phyloP scores from a whole-genome alignment of 768 basidiomycete species.

The Termitomyces sp. region DNA sequence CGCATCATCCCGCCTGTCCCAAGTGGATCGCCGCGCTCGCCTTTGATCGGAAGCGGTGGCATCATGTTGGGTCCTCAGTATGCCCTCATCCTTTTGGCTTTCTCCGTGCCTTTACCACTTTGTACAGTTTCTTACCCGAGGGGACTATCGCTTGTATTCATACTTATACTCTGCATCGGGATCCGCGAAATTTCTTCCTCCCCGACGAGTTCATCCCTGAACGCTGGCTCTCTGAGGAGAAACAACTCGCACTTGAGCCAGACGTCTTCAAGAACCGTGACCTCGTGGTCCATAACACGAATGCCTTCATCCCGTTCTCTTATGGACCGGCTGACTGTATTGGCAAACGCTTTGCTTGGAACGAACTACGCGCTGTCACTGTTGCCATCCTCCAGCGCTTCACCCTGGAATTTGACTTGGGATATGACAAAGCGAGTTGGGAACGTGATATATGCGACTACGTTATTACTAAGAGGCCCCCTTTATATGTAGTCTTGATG shows the following conservation, averaged over 20 bases:
- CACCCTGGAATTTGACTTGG: slow-evolving; percentile 21
- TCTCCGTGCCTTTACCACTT: background rate
- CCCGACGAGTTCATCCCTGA: slow-evolving; percentile 31
- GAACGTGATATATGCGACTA: slow-evolving; percentile 22
- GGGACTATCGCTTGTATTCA: slow-evolving; percentile 31
- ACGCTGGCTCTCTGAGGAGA: slow-evolving; percentile 24
- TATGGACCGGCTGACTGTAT: slow-evolving; percentile 47
- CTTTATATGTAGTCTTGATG: background rate
- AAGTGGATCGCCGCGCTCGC: slow-evolving; percentile 25
- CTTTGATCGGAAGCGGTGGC: background rate
- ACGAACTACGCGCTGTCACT: slow-evolving; percentile 26
- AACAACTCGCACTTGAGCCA: slow-evolving; percentile 13
- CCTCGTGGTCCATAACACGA: slow-evolving; percentile 16
- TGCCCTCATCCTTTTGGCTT: background rate
- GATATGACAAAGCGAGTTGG: slow-evolving; percentile 21
- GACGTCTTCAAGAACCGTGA: slow-evolving; percentile 8
- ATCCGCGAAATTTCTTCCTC: slow-evolving; percentile 32
- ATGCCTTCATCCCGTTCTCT: slow-evolving; percentile 32
- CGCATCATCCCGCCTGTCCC: slow-evolving; percentile 30
- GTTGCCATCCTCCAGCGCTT: slow-evolving; percentile 23
- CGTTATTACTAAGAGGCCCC: slow-evolving; percentile 15
- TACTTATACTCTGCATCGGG: slow-evolving; percentile 30
- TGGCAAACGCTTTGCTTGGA: slow-evolving; percentile 31
- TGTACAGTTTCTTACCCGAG: slow-evolving; percentile 30
- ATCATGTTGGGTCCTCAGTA: slow-evolving; percentile 17